Base-by-base conservation (phyloP, 1,284 basidiomycete species). In the Phlebopus sp. region DNA sequence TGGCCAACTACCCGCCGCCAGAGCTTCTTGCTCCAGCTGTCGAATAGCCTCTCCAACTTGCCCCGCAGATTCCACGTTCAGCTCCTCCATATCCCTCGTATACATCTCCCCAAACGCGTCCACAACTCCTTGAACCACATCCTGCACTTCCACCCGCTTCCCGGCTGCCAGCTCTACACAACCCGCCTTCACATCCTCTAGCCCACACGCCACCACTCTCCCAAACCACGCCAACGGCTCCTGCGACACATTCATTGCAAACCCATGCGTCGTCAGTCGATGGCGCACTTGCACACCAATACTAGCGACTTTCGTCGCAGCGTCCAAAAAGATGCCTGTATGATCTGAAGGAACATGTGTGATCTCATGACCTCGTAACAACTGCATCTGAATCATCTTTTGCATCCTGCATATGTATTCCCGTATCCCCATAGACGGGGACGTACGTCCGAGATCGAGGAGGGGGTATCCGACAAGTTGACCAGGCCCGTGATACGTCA, bases 221-320 rank as follows among this genome's bases (percentile, higher is more conserved):
- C 87, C 76, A 64, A 99, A 98, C 89, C 96, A 97, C 13, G 70
- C 60, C 14, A 82, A 64, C 2, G 91, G 92, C 55, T 94, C 84
- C 14, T 71, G 68, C 1, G 92, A 92, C 50, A 98, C 74, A 67
- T 99, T 99, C 64, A 98, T 73, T 2, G 95, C 84, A 67, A 99
- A 97, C 0, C 97, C 97, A 65, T 99, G 97, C 17, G 86, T 90
- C 29, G 94, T 94, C 50, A 99, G 78, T 30, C 96, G 80, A 62
- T 98, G 93, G 42, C 93, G 84, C 34, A 99, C 87, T 69, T 98
- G 95, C 44, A 99, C 92, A 41, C 97, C 97, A 50, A 99, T 96
- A 51, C 92, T 96, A 7, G 85, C 92, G 56, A 99, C 79, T 71
- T 99, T 94, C 35, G 81, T 82, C 36, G 65, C 69, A 37, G 70